Evolutionary conservation across 495 filamentous ascomycete genomes (phyloP).

Genomic region (Melanomma pulvis-pyrius): DNA sequence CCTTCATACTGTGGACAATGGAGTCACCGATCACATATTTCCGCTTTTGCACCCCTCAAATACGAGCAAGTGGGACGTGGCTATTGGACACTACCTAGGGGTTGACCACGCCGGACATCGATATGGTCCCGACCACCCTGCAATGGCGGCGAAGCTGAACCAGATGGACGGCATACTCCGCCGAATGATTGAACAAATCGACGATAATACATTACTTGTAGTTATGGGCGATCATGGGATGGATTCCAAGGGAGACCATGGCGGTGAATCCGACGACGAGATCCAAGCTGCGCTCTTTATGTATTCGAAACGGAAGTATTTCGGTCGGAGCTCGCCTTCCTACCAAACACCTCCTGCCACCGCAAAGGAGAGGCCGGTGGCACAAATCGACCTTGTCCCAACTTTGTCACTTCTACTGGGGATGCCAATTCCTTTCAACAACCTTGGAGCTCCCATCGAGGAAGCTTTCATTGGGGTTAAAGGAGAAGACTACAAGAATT

Average conservation of each 20-base stretch:
- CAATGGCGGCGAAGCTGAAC: conserved; percentile 84
- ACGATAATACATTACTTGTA: conserved; percentile 84
- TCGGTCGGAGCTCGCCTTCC: conserved; percentile 72
- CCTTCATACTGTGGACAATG: conserved; percentile 93
- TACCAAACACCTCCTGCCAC: conserved; percentile 66
- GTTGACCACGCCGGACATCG: conserved; percentile 97
- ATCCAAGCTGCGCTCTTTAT: conserved; percentile 96
- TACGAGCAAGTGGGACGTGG: conserved; percentile 78
- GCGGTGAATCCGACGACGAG: conserved; percentile 93
- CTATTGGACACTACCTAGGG: conserved; percentile 90
- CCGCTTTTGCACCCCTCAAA: conserved; percentile 71
- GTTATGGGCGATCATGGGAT: conserved; percentile 99
- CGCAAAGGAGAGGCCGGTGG: conserved; percentile 79
- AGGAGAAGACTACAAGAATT: conserved; percentile 70
- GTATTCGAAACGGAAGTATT: conserved; percentile 84
- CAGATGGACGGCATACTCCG: conserved; percentile 87
- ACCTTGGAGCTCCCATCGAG: conserved; percentile 90
- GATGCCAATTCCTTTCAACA: conserved; percentile 94
- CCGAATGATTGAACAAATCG: conserved; percentile 69
- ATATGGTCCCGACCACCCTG: conserved; percentile 89
- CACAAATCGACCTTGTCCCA: conserved; percentile 94
- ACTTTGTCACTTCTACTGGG: conserved; percentile 86
- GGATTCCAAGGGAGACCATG: conserved; percentile 96
- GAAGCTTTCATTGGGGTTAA: conserved; percentile 80
- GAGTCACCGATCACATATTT: conserved; percentile 89